Evolutionary conservation across 192 early-diverging fungal species (phyloP).

Genomic region (Entophlyctis helioformis): DNA sequence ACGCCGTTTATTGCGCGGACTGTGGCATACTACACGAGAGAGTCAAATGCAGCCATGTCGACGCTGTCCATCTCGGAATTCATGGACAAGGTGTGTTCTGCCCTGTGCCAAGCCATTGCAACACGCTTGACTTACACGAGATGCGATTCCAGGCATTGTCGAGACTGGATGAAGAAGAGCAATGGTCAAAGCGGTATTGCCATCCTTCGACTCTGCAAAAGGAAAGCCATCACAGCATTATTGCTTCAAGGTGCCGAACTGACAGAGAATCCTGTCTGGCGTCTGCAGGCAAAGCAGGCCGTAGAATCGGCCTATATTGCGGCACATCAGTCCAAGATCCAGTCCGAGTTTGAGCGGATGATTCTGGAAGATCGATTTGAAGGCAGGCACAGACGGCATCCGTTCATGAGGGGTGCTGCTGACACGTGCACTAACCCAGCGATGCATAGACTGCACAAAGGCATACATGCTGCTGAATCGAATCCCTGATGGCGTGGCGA

Average conservation of each 20-base stretch:
- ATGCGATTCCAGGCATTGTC: background rate
- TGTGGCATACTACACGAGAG: slow-evolving; percentile 53
- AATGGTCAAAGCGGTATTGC: background rate
- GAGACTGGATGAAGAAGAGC: slow-evolving; percentile 1
- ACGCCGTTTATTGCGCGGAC: slow-evolving; percentile 54
- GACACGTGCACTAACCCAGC: background rate
- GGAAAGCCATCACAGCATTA: too few relatives aligned
- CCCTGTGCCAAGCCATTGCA: background rate
- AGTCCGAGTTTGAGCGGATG: slow-evolving; percentile 61
- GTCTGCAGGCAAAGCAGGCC: too few relatives aligned
- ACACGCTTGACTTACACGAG: background rate
- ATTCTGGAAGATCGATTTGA: slow-evolving; percentile 43
- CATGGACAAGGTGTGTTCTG: slow-evolving; percentile 44
- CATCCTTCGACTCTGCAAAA: background rate
- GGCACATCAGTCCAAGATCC: slow-evolving; percentile 47
- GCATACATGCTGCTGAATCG: slow-evolving; percentile 54
- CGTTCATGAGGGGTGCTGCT: background rate
- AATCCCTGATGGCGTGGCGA: slow-evolving; percentile 48
- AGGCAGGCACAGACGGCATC: slow-evolving; percentile 21
- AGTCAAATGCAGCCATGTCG: slow-evolving; percentile 46
- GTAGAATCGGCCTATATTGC: too few relatives aligned
- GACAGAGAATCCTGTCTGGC: too few relatives aligned
- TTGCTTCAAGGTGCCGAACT: too few relatives aligned
- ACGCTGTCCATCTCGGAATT: slow-evolving; percentile 51
- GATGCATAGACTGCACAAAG: slow-evolving; percentile 43